A percentile compares a stretch with the other conserved stretches of the same genome.
Evolutionary conservation across 2,329 filamentous ascomycete genomes (phyloP).

Genomic region (Aspergillus pseudonomiae): DNA sequence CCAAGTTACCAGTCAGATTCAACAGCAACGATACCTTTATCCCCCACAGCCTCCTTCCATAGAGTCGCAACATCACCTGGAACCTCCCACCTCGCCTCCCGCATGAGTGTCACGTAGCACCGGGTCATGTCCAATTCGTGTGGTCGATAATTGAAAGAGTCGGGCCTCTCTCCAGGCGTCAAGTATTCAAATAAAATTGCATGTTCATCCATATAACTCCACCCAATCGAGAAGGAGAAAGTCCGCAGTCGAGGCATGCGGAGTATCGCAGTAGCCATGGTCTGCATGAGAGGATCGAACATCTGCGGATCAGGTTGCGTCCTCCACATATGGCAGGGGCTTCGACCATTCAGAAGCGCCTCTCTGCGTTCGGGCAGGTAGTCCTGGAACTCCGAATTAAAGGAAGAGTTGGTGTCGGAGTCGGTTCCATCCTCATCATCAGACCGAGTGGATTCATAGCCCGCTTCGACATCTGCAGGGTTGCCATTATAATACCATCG

Average conservation of each 20-base stretch:
- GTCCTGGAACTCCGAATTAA: slow-evolving; percentile 1
- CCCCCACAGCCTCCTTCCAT: not conserved
- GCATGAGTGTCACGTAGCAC: not conserved
- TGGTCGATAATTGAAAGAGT: not conserved
- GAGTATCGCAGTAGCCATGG: not conserved
- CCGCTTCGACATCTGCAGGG: not conserved
- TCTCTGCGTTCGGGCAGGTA: not conserved
- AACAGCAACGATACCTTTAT: not conserved
- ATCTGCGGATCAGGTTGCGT: not conserved
- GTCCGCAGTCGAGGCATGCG: slow-evolving; percentile 1
- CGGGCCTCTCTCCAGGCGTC: not conserved
- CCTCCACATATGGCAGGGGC: slow-evolving; percentile 3
- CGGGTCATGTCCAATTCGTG: not conserved
- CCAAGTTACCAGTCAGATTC: not conserved
- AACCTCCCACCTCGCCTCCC: not conserved
- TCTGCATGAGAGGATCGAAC: slow-evolving; percentile 4
- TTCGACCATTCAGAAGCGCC: not conserved
- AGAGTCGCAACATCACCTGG: not conserved
- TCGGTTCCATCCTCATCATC: not conserved
- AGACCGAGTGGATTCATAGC: not conserved
- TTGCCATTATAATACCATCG: slow-evolving; percentile 8
- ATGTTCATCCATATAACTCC: not conserved
- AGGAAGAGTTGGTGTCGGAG: slow-evolving; percentile 3
- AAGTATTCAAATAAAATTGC: not conserved
- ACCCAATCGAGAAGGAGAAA: not conserved